phyloP scores from a whole-genome alignment of 257 asterid species.

The Handroanthus guayacan region DNA sequence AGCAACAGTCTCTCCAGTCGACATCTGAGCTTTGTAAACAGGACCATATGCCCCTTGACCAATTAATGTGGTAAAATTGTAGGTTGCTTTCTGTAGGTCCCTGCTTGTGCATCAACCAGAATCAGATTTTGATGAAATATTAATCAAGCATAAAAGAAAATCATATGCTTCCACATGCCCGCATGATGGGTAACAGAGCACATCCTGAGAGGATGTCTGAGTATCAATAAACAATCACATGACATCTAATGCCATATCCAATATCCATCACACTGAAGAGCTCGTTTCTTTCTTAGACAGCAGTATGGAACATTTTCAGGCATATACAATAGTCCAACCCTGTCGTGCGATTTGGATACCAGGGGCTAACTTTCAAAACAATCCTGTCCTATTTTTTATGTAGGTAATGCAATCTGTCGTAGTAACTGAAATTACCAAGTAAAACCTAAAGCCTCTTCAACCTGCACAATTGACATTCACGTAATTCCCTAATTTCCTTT shows the following conservation, averaged over 20 bases:
- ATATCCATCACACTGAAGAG: neutral
- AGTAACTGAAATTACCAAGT: neutral
- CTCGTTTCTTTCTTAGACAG: neutral
- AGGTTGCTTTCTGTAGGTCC: constrained; percentile 84
- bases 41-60: constrained; percentile 90
- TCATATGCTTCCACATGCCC: neutral
- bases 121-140: constrained; percentile 13
- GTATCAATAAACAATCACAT: neutral
- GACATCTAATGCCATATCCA: neutral
- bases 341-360: neutral
- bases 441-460: constrained; percentile 6
- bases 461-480: neutral
- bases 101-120: constrained; percentile 46
- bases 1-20: constrained; percentile 77
- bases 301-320: neutral
- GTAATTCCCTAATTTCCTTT: neutral
- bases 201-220: neutral
- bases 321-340: neutral
- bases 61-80: constrained; percentile 72
- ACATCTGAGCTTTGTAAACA: constrained; percentile 80
- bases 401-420: neutral
- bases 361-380: no score
- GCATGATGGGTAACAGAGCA: neutral
- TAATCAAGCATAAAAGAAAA: neutral
- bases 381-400: neutral